Conservation (phyloP, 2,329 filamentous ascomycete genomes). For the Dryadomyces sulphureus region DNA sequence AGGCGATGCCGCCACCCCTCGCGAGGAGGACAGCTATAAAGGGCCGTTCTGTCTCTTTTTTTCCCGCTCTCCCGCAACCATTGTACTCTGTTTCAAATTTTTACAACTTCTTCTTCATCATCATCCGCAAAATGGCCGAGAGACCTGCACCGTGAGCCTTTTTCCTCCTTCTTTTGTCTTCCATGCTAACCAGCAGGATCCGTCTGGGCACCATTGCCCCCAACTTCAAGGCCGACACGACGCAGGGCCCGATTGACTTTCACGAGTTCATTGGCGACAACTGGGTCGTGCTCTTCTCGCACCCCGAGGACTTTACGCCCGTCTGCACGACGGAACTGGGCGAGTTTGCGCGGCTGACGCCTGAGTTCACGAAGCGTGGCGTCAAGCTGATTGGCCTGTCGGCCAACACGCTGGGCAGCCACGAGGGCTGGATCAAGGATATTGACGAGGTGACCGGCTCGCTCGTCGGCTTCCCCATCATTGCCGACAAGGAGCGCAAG, state of each 20-base stretch:
- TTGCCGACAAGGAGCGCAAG: constrained; percentile 65
- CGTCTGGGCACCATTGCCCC: constrained; percentile 55
- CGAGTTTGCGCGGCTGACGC: constrained; percentile 77
- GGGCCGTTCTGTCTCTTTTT: background rate
- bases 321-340: constrained; percentile 91
- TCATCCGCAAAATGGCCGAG: too few relatives aligned
- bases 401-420: constrained; percentile 72
- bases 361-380: constrained; percentile 72
- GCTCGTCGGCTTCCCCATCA: constrained; percentile 62
- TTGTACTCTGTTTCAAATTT: too few relatives aligned
- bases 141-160: too few relatives aligned
- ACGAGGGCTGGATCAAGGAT: constrained; percentile 83
- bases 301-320: constrained; percentile 83
- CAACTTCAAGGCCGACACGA: constrained; percentile 75
- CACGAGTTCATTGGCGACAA: constrained; percentile 66
- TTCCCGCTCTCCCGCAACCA: too few relatives aligned
- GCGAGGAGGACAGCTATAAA: background rate
- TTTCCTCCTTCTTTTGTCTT: background rate
- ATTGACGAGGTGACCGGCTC: constrained; percentile 65
- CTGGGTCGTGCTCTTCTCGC: constrained; percentile 74
- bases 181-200: constrained; percentile 26
- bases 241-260: constrained; percentile 64
- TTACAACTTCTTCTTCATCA: too few relatives aligned
- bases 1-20: background rate
- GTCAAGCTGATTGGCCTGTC: constrained; percentile 86